Conservation (phyloP, 257 asterid genomes). For the Scutellaria baicalensis region DNA sequence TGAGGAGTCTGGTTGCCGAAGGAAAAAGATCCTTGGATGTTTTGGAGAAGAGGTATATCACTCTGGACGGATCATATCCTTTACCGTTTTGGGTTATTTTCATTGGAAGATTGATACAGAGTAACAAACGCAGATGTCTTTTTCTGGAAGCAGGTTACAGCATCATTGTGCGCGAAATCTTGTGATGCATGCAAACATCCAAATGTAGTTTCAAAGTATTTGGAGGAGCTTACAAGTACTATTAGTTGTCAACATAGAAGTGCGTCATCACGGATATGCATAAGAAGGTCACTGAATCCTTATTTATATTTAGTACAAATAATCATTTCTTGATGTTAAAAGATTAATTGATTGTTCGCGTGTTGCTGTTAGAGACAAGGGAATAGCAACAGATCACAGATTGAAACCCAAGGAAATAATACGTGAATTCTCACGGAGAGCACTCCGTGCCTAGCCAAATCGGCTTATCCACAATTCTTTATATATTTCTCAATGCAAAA, state of each 20-base stretch:
- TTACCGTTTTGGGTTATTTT: constrained; percentile 2
- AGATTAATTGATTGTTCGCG: background rate
- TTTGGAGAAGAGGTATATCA: constrained; percentile 80
- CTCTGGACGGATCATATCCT: background rate
- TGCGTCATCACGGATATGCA: constrained; percentile 60
- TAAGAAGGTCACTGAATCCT: constrained; percentile 59
- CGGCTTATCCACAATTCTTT: too few species aligned
- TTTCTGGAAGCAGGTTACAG: constrained; percentile 54
- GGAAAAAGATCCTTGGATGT: constrained; percentile 85
- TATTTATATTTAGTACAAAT: background rate
- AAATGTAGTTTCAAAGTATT: constrained; percentile 53
- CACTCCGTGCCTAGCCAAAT: too few species aligned
- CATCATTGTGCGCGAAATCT: constrained; percentile 62
- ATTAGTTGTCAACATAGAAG: constrained; percentile 40
- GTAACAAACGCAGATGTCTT: constrained; percentile 10
- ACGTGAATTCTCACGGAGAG: too few species aligned
- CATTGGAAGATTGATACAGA: constrained; percentile 5
- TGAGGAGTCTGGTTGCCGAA: constrained; percentile 77
- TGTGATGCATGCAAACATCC: constrained; percentile 90
- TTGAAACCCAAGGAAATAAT: too few species aligned
- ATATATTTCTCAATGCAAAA: too few species aligned
- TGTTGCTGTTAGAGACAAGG: too few species aligned
- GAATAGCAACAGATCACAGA: too few species aligned
- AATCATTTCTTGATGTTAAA: background rate
- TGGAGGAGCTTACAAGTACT: constrained; percentile 61